A percentile compares a stretch with the other conserved stretches of the same genome.
phyloP scores from a whole-genome alignment of 805 yeast genomes.

The Cyberlindnera xylosilytica region DNA sequence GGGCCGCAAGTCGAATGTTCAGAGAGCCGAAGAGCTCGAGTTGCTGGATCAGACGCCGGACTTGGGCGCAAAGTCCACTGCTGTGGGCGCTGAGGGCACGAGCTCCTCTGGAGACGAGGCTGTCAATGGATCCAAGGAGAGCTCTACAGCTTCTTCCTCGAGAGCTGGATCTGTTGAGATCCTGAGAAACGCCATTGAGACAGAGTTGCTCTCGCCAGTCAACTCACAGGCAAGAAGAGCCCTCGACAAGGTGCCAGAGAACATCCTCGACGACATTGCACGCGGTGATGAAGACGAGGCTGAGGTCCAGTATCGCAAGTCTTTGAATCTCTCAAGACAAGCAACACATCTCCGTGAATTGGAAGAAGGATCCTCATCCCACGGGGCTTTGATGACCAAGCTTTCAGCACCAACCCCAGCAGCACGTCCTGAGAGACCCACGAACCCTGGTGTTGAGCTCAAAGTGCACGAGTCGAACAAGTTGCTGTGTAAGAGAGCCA shows the following conservation, averaged over 20 bases:
- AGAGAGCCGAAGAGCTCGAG: constrained; percentile 31
- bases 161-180: constrained; percentile 9
- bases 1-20: constrained; percentile 22
- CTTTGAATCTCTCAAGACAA: constrained; percentile 12
- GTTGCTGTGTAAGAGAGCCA: constrained; percentile 22
- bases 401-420: constrained; percentile 19
- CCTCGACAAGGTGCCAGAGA: constrained; percentile 15
- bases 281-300: constrained; percentile 26
- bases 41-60: constrained; percentile 5
- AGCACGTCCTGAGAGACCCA: constrained; percentile 13
- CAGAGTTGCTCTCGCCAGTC: not conserved
- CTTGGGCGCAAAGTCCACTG: constrained; percentile 14
- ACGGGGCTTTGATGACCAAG: too few relatives aligned
- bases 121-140: not conserved
- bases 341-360: constrained; percentile 4
- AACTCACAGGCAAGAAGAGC: not conserved
- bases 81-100: constrained; percentile 6
- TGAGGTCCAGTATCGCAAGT: constrained; percentile 19
- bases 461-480: constrained; percentile 12
- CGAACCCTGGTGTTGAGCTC: constrained; percentile 15
- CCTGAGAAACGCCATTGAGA: not conserved
- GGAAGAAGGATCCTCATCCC: not conserved
- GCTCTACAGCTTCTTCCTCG: not conserved
- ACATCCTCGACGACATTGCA: constrained; percentile 21
- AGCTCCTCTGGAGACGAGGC: too few relatives aligned